Conservation (phyloP, 805 yeast genomes). For the Metschnikowia cerradonensis region DNA sequence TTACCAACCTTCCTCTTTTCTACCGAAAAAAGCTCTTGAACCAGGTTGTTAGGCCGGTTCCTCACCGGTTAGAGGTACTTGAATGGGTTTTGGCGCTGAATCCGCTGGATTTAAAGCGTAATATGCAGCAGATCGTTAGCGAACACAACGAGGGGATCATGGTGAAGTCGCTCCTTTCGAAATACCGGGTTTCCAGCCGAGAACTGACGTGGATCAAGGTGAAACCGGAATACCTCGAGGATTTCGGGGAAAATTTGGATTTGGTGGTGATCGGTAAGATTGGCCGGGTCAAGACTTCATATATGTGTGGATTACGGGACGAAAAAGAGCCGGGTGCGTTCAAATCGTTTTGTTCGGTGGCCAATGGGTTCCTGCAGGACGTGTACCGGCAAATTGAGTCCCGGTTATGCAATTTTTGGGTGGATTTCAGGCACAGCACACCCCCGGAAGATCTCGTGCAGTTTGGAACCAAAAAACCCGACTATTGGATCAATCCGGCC, state of each 20-base stretch:
- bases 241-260: slow-evolving; percentile 84
- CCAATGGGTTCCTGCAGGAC: slow-evolving; percentile 72
- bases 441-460: slow-evolving; percentile 35
- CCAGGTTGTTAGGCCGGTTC: slow-evolving; percentile 42
- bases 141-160: slow-evolving; percentile 78
- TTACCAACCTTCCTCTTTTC: slow-evolving; percentile 51
- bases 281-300: slow-evolving; percentile 67
- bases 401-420: slow-evolving; percentile 61
- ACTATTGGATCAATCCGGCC: slow-evolving; percentile 74
- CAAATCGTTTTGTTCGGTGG: slow-evolving; percentile 70
- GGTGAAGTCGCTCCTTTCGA: slow-evolving; percentile 57
- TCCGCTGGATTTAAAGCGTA: slow-evolving; percentile 50
- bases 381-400: slow-evolving; percentile 60
- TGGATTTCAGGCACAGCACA: slow-evolving; percentile 25
- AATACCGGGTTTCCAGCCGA: slow-evolving; percentile 59
- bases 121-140: slow-evolving; percentile 56
- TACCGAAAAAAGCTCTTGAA: slow-evolving; percentile 53
- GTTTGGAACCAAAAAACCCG: slow-evolving; percentile 63
- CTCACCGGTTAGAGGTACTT: slow-evolving; percentile 49
- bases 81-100: slow-evolving; percentile 35
- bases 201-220: slow-evolving; percentile 77
- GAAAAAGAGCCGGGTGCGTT: slow-evolving; percentile 41
- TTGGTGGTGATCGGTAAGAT: slow-evolving; percentile 72
- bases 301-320: slow-evolving; percentile 66
- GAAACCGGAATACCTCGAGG: slow-evolving; percentile 85